phyloP scores from a whole-genome alignment of 1,284 basidiomycete species.

The Malassezia yamatoensis region DNA sequence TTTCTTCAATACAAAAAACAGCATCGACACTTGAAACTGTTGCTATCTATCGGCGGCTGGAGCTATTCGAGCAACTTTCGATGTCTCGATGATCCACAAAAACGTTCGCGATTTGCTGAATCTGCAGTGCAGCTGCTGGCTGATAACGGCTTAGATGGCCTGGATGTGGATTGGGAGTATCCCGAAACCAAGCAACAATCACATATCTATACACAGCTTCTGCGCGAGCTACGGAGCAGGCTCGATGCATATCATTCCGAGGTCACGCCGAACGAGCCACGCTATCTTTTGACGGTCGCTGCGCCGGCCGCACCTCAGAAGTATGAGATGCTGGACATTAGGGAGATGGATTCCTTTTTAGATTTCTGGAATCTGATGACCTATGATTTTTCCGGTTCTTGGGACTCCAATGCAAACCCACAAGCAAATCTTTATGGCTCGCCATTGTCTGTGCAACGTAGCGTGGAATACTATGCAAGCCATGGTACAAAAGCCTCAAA shows the following conservation, averaged over 20 bases:
- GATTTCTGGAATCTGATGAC: constrained; percentile 89
- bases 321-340: constrained; percentile 59
- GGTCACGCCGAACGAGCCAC: constrained; percentile 50
- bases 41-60: constrained; percentile 50
- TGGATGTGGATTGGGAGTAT: constrained; percentile 69
- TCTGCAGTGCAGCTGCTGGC: constrained; percentile 65
- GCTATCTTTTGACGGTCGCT: constrained; percentile 66
- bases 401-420: constrained; percentile 63
- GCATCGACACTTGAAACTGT: constrained; percentile 53
- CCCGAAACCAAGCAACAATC: constrained; percentile 64
- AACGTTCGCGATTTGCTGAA: constrained; percentile 61
- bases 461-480: constrained; percentile 59
- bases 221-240: constrained; percentile 61
- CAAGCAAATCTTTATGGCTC: constrained; percentile 65
- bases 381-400: constrained; percentile 50
- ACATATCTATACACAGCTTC: constrained; percentile 60
- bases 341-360: constrained; percentile 62
- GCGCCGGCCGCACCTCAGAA: constrained; percentile 65
- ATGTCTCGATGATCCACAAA: constrained; percentile 27
- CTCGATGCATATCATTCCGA: constrained; percentile 59
- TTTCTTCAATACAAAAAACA: constrained; percentile 69
- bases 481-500: constrained; percentile 64
- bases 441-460: constrained; percentile 56
- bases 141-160: constrained; percentile 78
- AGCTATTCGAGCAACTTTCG: constrained; percentile 46